Conservation (phyloP, 768 basidiomycete genomes). For the Leccinum fibrillosum region DNA sequence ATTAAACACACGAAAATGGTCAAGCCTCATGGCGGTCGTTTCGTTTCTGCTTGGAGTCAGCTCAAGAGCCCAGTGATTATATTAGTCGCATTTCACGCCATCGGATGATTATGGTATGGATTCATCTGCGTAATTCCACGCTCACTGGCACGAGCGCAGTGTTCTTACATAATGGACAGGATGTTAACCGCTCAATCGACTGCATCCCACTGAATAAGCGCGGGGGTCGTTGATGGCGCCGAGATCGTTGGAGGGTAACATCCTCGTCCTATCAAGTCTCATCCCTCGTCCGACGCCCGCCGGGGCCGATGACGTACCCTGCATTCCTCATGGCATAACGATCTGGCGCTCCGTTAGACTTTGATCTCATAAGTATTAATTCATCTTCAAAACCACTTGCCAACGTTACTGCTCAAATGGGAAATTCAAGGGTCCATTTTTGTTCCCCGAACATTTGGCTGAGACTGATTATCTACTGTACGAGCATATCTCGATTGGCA, state of each 20-base stretch:
- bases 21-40: not conserved
- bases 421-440: not conserved
- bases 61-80: not conserved
- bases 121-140: not conserved
- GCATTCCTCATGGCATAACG: not conserved
- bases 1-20: not conserved
- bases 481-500: too few species aligned
- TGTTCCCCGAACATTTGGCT: too few species aligned
- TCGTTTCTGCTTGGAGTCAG: not conserved
- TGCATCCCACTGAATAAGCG: not conserved
- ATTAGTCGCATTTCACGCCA: not conserved
- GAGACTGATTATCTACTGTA: too few species aligned
- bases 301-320: not conserved
- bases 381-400: not conserved
- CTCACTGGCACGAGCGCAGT: not conserved
- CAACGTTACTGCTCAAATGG: not conserved
- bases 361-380: not conserved
- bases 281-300: not conserved
- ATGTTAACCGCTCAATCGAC: not conserved
- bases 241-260: constrained; percentile 6
- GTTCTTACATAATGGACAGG: not conserved
- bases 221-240: not conserved
- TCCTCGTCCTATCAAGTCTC: constrained; percentile 11
- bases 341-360: not conserved
- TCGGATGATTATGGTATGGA: not conserved